phyloP scores from a whole-genome alignment of 2,329 filamentous ascomycete species.

The Beauveria rudraprayagi region DNA sequence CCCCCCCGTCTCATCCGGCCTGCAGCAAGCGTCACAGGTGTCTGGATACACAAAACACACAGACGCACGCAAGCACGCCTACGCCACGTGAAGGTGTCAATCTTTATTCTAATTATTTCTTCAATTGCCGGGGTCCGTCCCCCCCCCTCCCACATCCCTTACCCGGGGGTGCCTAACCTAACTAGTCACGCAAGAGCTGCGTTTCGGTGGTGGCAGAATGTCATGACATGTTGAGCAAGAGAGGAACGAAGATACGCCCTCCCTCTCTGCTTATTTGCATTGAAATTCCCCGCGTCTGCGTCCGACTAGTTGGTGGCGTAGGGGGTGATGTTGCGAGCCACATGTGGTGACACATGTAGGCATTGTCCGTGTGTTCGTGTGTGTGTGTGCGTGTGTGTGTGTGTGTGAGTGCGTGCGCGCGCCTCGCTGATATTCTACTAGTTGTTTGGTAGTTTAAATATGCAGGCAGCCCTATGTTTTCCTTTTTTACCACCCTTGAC shows the following conservation, averaged over 20 bases:
- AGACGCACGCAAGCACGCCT: background rate
- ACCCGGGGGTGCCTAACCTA: background rate
- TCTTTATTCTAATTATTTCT: background rate
- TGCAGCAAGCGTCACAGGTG: background rate
- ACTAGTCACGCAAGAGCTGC: background rate
- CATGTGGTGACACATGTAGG: background rate
- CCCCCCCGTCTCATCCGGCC: background rate
- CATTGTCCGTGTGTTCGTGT: background rate
- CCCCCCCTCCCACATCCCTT: background rate
- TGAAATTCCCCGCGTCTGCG: background rate
- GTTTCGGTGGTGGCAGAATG: background rate
- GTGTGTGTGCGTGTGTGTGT: too few species aligned
- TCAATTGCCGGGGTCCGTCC: background rate
- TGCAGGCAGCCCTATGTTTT: background rate
- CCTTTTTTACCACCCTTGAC: background rate
- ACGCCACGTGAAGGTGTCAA: background rate
- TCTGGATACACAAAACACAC: background rate
- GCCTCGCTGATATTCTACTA: background rate
- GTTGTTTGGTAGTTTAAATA: background rate
- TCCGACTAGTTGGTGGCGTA: background rate
- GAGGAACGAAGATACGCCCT: background rate
- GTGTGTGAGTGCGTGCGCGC: too few species aligned
- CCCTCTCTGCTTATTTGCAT: background rate
- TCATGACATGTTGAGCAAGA: too few species aligned
- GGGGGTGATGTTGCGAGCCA: background rate